Evolutionary conservation across 2,329 filamentous ascomycete genomes (phyloP), one percentile per base, ranked within the genome.

Genomic region (Cryphonectria parasitica): DNA sequence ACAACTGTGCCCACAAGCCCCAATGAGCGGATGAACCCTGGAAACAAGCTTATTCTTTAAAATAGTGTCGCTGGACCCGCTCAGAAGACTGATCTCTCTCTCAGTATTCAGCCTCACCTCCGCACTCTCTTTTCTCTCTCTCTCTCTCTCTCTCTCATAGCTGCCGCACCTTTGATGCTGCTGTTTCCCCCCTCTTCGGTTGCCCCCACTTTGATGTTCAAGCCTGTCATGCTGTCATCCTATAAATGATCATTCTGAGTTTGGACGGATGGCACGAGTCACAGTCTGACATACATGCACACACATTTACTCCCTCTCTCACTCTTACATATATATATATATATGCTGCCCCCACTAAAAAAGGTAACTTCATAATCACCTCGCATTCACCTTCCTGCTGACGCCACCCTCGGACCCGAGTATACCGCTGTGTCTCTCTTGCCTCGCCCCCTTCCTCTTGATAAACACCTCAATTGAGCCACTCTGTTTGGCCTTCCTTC

Each of bases 11-110:
- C 36, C 36, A 39, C 36, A 39, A 10, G 36, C 10, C 45, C n/a
- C 7, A n/a, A n/a, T n/a, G 45, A n/a, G 19, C 22, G 10, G 45
- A 49, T n/a, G 45, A 58, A 19, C 58, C 31, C 31, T 39, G 28
- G 31, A 22, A 61, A 39, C 3, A 61, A 61, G 58, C 58, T 61
- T 61, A 61, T 61, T 39, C 34, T 61, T 39, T 61, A 61, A 61
- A 61, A 61, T 61, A 61, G 58, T 61, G 58, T 61, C 34, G 31
- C 17, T 39, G 19, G 58, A 36, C 58, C 58, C 31, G 58, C 58
- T 15, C 22, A 3, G 54, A 58, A 13, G 28, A 34, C 58, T 8
- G 31, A 17, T 25, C 54, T 31, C 54, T 31, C 54, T 19, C 54
- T 8, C n/a, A n/a, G n/a, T n/a, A 15, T 58, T 58, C 54, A 58